These are phyloP conservation scores for Sporodiniella umbellata DNA, from an alignment of 371 early-diverging fungal genomes.

Conservation along the genomic window DNA sequence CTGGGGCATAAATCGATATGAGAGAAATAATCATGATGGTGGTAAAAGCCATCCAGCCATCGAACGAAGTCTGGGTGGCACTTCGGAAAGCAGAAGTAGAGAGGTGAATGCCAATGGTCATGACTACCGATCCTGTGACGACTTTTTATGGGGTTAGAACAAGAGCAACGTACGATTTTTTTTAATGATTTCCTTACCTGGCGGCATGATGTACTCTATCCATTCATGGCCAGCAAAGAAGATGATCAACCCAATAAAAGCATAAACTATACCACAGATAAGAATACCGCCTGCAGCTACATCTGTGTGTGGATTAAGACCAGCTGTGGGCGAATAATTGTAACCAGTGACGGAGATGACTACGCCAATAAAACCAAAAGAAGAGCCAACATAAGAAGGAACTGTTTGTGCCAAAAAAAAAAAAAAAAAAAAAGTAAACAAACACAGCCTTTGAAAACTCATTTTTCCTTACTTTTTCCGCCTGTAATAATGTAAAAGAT, in stretches of 20 bases:
- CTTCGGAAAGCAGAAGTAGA: constrained; percentile 46
- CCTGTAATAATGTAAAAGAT: constrained; percentile 54
- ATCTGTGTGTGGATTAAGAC: constrained; percentile 28
- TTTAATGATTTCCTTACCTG: constrained; percentile 28
- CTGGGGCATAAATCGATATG: constrained; percentile 51
- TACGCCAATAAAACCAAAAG: constrained; percentile 53
- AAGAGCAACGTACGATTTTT: not conserved
- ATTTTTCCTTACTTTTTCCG: constrained; percentile 31
- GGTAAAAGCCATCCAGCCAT: constrained; percentile 54
- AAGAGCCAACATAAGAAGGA: constrained; percentile 59
- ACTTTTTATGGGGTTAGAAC: constrained; percentile 15
- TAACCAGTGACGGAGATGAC: constrained; percentile 51
- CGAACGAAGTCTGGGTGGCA: constrained; percentile 45
- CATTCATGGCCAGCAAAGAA: constrained; percentile 45
- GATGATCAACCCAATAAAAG: constrained; percentile 40
- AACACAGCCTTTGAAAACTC: too few species aligned
- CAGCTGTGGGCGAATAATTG: constrained; percentile 24
- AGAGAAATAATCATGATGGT: constrained; percentile 44
- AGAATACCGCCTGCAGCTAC: constrained; percentile 56
- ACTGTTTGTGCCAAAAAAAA: too few species aligned
- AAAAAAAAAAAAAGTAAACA: too few species aligned
- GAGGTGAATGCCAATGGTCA: constrained; percentile 56
- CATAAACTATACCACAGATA: constrained; percentile 46
- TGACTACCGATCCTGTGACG: constrained; percentile 57
- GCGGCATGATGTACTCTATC: constrained; percentile 58